Percentiles rank a stretch among this genome's conserved stretches.
These are phyloP conservation scores for Colletotrichum euphorbiae DNA, from an alignment of 2,329 filamentous ascomycete genomes.

Conservation along the genomic window DNA sequence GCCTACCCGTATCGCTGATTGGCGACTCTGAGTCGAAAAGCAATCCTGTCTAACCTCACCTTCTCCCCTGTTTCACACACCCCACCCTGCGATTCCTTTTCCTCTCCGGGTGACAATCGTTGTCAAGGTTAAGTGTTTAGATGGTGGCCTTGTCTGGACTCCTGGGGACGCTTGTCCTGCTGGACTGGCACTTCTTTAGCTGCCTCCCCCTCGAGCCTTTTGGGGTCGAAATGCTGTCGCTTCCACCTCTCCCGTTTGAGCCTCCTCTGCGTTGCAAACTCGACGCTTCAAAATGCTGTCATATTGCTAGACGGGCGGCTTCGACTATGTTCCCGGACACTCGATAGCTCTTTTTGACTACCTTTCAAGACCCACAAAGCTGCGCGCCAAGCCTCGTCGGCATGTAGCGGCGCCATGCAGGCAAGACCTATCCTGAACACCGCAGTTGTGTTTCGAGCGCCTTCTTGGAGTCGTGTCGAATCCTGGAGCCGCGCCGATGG, in stretches of 20 bases:
- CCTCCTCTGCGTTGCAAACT: not conserved
- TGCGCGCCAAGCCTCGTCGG: conserved; percentile 29
- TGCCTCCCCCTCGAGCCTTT: not conserved
- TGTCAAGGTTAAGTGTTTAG: not conserved
- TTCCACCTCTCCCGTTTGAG: not conserved
- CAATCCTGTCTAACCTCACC: conserved; percentile 24
- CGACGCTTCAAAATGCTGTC: not conserved
- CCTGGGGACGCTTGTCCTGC: not conserved
- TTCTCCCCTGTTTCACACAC: conserved; percentile 8
- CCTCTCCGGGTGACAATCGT: not conserved
- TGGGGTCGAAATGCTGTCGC: not conserved
- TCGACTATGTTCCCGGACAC: not conserved
- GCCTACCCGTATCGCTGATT: conserved; percentile 8
- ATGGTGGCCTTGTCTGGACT: not conserved
- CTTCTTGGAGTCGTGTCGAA: conserved; percentile 23
- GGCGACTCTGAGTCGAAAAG: conserved; percentile 17
- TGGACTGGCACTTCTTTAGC: not conserved
- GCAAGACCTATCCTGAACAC: conserved; percentile 22
- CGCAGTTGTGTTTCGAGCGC: conserved; percentile 32
- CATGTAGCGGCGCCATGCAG: conserved; percentile 33
- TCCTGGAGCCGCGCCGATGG: conserved; percentile 23
- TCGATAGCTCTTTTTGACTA: not conserved
- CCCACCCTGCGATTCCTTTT: conserved; percentile 7
- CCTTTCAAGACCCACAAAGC: not conserved
- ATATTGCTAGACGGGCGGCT: not conserved